Evolutionary conservation across 495 filamentous ascomycete species (phyloP), one percentile per base, ranked within the genome.

Genomic region (Penicillium silybi): DNA sequence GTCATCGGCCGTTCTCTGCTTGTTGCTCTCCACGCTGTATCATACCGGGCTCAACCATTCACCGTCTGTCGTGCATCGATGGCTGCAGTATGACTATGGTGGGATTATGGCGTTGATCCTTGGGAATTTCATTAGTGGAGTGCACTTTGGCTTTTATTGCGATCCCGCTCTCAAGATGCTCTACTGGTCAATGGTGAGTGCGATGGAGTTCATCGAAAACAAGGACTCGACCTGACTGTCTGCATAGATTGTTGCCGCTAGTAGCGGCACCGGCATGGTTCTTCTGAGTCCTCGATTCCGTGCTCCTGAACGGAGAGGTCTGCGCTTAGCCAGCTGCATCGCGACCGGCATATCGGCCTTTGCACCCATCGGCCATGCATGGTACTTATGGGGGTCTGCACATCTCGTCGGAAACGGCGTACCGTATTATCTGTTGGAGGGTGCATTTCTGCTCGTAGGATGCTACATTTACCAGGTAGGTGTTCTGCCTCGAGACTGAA

Each of bases 281-380:
- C 51, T 61, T 16, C 51, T 63, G 6, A 49, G 41, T 15, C 61
- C 54, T 2, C 43, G 52, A 6, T 64, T 59, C 40, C 44, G 45
- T 11, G 45, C 41, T 34, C 44, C 48, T 6, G 40, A 56, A 44
- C 57, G 51, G 50, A 47, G 62, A 2, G 4, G 56, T 58, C 1
- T n/a, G n/a, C 48, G 72, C 66, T 40, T 64, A 66, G 69, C 17
- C 65, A 68, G 69, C 9, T 78, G 79, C 42, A 63, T 82, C 17
- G 56, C 59, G 10, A 79, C 75, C 1, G 77, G 70, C 0, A 44
- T 79, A 17, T 78, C 73, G 10, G 76, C 71, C 0, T 66, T 80
- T 27, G 69, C 69, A 19, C 77, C 77, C 0, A 71, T 80, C 8
- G 56, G 68, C 8, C 77, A 81, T 61, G 75, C 70, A 3, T 60